Evolutionary conservation across 2,329 filamentous ascomycete species (phyloP).

Genomic region (Fusarium sp.): DNA sequence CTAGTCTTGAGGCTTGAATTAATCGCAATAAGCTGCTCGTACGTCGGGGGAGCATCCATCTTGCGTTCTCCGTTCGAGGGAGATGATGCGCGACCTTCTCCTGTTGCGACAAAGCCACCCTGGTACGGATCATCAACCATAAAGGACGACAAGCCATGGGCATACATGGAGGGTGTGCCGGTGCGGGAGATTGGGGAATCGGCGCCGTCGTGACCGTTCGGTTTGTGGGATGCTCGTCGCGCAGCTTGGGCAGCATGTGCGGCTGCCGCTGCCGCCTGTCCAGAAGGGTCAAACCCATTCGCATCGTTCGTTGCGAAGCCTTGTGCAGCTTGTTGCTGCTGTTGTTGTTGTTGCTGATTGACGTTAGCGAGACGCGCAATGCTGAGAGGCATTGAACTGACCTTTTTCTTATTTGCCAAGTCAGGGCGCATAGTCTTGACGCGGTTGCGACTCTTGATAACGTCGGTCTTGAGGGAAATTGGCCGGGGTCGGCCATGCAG

Average conservation of each 20-base stretch:
- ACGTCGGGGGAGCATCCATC: slow-evolving; percentile 79
- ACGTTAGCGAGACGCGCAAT: slow-evolving; percentile 21
- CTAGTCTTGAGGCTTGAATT: slow-evolving; percentile 94
- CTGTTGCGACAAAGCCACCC: slow-evolving; percentile 62
- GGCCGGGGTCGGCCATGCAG: slow-evolving; percentile 92
- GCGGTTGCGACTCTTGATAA: slow-evolving; percentile 98
- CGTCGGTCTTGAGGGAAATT: slow-evolving; percentile 97
- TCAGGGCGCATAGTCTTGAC: slow-evolving; percentile 89
- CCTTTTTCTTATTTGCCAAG: slow-evolving; percentile 86
- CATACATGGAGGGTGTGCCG: slow-evolving; percentile 81
- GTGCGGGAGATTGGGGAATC: slow-evolving; percentile 85
- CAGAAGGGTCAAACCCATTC: slow-evolving; percentile 70
- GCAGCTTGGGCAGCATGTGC: slow-evolving; percentile 66
- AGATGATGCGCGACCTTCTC: slow-evolving; percentile 65
- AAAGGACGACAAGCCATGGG: slow-evolving; percentile 83
- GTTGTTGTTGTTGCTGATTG: slow-evolving; percentile 43
- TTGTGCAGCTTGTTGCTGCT: slow-evolving; percentile 58
- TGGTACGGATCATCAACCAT: slow-evolving; percentile 80
- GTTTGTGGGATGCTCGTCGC: slow-evolving; percentile 77
- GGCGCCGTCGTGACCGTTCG: slow-evolving; percentile 80
- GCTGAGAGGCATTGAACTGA: slow-evolving; percentile 53
- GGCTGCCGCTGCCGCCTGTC: slow-evolving; percentile 64
- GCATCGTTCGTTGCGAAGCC: slow-evolving; percentile 60
- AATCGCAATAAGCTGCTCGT: slow-evolving; percentile 82
- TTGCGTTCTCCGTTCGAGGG: slow-evolving; percentile 71